Conservation (phyloP, 768 basidiomycete genomes). For the Tulasnella sp. region DNA sequence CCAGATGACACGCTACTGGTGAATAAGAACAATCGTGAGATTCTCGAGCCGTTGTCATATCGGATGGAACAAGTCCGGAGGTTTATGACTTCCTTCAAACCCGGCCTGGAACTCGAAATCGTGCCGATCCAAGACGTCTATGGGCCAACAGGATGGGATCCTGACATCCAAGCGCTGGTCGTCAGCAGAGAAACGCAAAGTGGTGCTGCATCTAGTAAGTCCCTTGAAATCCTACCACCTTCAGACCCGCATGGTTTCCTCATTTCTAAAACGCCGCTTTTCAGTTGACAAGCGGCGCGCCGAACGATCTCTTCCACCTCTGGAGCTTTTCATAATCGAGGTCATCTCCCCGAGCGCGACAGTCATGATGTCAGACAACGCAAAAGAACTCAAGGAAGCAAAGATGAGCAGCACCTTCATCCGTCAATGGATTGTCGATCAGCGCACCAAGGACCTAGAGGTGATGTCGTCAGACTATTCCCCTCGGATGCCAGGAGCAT, state of each 20-base stretch:
- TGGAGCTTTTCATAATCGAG: constrained; percentile 71
- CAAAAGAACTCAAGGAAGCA: constrained; percentile 54
- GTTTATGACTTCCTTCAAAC: constrained; percentile 64
- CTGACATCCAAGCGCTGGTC: constrained; percentile 82
- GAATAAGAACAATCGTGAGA: constrained; percentile 58
- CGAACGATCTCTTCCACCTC: constrained; percentile 44
- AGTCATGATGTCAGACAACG: constrained; percentile 54
- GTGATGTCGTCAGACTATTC: too few relatives aligned
- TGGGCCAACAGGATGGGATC: constrained; percentile 83
- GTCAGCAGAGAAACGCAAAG: constrained; percentile 79
- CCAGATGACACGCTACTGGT: constrained; percentile 59
- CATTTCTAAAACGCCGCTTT: too few relatives aligned
- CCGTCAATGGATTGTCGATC: constrained; percentile 64
- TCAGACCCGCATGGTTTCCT: background rate
- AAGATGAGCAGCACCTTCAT: constrained; percentile 97
- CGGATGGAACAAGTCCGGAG: constrained; percentile 49
- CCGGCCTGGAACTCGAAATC: constrained; percentile 52
- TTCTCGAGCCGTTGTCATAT: constrained; percentile 49
- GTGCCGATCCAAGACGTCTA: constrained; percentile 75
- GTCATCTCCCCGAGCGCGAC: constrained; percentile 66
- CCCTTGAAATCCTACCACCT: background rate
- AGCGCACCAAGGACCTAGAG: background rate
- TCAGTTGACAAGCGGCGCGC: constrained; percentile 55
- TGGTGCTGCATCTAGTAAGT: constrained; percentile 66
- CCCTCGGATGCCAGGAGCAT: background rate